phyloP scores from a whole-genome alignment of 208 protist species.

The Acanthamoeba sp. region DNA sequence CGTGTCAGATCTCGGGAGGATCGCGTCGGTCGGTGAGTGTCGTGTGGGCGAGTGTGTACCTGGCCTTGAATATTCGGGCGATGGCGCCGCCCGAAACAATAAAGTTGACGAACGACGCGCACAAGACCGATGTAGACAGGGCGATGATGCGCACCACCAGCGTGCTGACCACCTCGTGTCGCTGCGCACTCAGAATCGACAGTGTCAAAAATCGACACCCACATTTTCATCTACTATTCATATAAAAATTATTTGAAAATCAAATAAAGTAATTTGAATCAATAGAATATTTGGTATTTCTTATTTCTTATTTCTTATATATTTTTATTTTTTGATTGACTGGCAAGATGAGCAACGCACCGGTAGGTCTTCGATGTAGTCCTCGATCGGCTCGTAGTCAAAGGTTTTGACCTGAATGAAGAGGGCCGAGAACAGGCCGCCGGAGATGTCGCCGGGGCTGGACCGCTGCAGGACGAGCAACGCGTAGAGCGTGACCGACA shows the following conservation, averaged over 20 bases:
- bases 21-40: background rate
- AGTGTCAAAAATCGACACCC: too few relatives aligned
- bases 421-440: background rate
- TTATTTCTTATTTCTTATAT: too few relatives aligned
- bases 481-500: background rate
- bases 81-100: background rate
- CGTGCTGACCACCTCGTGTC: conserved; percentile 2
- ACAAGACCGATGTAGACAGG: background rate
- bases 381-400: background rate
- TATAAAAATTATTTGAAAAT: too few relatives aligned
- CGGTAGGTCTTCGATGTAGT: background rate
- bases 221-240: too few relatives aligned
- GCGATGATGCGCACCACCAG: conserved; percentile 20
- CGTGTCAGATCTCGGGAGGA: too few relatives aligned
- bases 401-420: background rate
- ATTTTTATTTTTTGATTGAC: too few relatives aligned
- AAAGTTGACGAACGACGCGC: conserved; percentile 2
- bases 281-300: too few relatives aligned
- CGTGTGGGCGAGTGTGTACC: too few relatives aligned
- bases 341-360: background rate
- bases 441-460: background rate
- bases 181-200: too few relatives aligned
- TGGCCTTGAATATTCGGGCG: background rate
- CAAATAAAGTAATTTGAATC: too few relatives aligned
- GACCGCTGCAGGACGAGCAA: background rate